Base-by-base conservation (phyloP, 2,329 filamentous ascomycete genomes). In the Aspergillus novoparasiticus region DNA sequence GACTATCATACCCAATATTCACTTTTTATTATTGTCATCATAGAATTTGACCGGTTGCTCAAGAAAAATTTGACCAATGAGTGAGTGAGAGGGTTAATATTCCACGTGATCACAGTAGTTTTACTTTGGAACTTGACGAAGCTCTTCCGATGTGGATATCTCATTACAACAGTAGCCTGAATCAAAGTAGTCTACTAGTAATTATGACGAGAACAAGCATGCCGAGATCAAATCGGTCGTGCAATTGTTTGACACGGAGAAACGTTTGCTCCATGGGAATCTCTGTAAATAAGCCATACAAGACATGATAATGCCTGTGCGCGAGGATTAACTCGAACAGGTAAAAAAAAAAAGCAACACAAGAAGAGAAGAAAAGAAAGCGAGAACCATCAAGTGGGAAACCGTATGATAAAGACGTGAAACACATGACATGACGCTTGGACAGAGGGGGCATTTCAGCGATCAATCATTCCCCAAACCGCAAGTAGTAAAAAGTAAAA, bases 171-270 rank as follows among this genome's bases (percentile, higher is more conserved):
- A 12, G n/a, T 21, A 34, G 14, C 10, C 30, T 5, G 36, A 14
- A 39, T 19, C 12, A 36, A 39, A 19, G 8, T 41, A 41, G 39
- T n/a, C 39, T 41, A 41, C 39, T 41, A 10, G 39, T 16, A 23
- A 8, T 23, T 19, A 39, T 10, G 32, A 55, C 6, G 51, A 19
- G n/a, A 12, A 39, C 11, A 6, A 55, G 21, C 36, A 55, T 39
- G 51, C 60, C 64, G 51, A 67, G 71, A 71, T 71, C 65, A 66
- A 73, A 70, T 61, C 71, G 61, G 71, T 69, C 68, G 73, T 75
- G 72, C 70, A 73, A 76, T 75, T 75, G 73, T 65, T 71, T 67
- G 68, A 71, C 65, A 71, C 61, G 67, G 70, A 73, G 68, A 39
- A 68, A 65, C 65, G 62, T 68, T 66, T 68, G 60, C 71, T 72